Conservation (phyloP, 805 yeast species). For the Candida morakotiae region DNA sequence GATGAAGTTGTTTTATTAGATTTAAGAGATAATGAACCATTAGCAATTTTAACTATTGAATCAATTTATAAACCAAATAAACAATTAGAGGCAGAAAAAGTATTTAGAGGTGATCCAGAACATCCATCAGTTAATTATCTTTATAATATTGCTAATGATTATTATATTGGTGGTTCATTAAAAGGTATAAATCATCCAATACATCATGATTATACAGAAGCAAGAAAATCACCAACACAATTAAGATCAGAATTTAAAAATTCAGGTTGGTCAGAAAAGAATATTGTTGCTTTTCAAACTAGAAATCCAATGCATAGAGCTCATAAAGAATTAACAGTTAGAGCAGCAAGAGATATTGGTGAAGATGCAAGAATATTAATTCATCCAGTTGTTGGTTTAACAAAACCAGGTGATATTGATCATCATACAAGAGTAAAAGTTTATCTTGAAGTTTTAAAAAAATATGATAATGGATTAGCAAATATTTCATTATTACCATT, state of each 20-base stretch:
- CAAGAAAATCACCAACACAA: conserved; percentile 88
- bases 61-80: conserved; percentile 84
- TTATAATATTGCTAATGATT: conserved; percentile 69
- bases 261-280: conserved; percentile 72
- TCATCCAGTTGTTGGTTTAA: conserved; percentile 95
- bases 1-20: conserved; percentile 72
- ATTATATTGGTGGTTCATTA: conserved; percentile 82
- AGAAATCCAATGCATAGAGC: conserved; percentile 99
- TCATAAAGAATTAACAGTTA: conserved; percentile 90
- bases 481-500: conserved; percentile 81
- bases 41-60: conserved; percentile 77
- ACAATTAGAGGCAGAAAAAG: conserved; percentile 72
- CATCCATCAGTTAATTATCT: conserved; percentile 88
- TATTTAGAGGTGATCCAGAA: conserved; percentile 94
- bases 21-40: conserved; percentile 70
- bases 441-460: conserved; percentile 85
- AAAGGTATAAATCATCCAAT: conserved; percentile 81
- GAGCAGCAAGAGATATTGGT: conserved; percentile 92
- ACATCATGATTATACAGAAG: conserved; percentile 86
- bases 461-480: conserved; percentile 93
- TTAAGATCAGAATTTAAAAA: conserved; percentile 77
- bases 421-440: conserved; percentile 97
- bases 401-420: conserved; percentile 97
- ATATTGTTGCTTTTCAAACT: conserved; percentile 93
- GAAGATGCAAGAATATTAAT: conserved; percentile 73